These are phyloP conservation scores for Sporothrix protearum DNA, from an alignment of 2,329 filamentous ascomycete genomes.

Conservation along the genomic window DNA sequence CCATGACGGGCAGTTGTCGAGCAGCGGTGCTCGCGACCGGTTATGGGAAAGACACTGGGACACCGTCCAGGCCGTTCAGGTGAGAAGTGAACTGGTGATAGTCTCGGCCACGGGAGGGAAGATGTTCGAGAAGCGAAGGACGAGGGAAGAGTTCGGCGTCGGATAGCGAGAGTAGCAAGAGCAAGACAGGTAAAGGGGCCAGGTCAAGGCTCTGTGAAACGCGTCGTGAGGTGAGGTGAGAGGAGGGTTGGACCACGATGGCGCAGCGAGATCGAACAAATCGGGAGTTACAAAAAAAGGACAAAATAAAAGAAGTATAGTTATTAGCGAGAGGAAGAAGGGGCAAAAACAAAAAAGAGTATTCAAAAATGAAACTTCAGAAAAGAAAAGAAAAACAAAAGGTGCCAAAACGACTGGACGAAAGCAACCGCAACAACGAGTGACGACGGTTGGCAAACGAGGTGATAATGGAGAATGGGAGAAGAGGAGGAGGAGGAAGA, in stretches of 20 bases:
- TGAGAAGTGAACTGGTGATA: background rate
- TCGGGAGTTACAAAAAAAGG: background rate
- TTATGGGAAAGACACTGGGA: constrained; percentile 5
- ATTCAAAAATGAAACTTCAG: background rate
- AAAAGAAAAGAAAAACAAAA: constrained; percentile 24
- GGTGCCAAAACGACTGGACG: constrained; percentile 37
- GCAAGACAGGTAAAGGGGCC: background rate
- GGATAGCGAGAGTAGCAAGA: background rate
- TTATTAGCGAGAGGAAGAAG: constrained; percentile 23
- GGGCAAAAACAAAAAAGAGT: background rate
- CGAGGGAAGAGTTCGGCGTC: background rate
- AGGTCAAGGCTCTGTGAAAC: background rate
- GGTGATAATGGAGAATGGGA: constrained; percentile 17
- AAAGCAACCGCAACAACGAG: constrained; percentile 55
- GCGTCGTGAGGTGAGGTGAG: background rate
- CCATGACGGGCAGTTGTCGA: constrained; percentile 45
- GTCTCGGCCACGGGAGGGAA: background rate
- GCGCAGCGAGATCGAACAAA: background rate
- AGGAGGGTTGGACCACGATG: background rate
- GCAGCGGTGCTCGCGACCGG: constrained; percentile 18
- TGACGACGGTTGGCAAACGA: constrained; percentile 42
- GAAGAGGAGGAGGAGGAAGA: constrained; percentile 28
- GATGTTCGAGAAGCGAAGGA: background rate
- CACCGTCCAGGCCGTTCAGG: constrained; percentile 12
- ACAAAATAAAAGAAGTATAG: background rate